Evolutionary conservation across 164 flowering plant species (phyloP).

Genomic region (Aristolochia fimbriata): DNA sequence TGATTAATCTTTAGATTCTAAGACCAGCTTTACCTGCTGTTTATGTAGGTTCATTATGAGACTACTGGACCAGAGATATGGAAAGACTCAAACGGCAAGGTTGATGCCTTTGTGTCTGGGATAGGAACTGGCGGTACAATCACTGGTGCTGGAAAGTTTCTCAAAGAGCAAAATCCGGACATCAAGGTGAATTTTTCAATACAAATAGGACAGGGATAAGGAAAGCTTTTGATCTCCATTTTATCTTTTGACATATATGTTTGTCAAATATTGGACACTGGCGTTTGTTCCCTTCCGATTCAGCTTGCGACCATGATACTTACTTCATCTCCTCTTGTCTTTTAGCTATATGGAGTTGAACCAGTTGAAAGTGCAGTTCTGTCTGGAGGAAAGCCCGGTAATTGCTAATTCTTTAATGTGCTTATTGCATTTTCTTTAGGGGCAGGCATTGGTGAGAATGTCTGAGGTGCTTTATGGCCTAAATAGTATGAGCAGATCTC

Average conservation of each 20-base stretch:
- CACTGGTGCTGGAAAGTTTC: conserved; percentile 39
- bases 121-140: conserved; percentile 56
- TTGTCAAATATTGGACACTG: too few species aligned
- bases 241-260: too few species aligned
- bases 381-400: conserved; percentile 82
- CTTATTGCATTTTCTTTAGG: not conserved
- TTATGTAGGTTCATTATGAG: conserved; percentile 41
- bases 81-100: conserved; percentile 36
- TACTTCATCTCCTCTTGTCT: conserved; percentile 2
- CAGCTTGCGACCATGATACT: not conserved
- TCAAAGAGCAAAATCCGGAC: conserved; percentile 43
- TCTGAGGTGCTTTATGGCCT: not conserved
- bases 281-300: too few species aligned
- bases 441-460: not conserved
- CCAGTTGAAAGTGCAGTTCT: conserved; percentile 76
- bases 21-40: not conserved
- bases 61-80: conserved; percentile 66
- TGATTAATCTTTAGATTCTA: too few species aligned
- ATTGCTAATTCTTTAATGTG: conserved; percentile 5
- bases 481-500: not conserved
- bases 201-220: too few species aligned
- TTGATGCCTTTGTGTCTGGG: conserved; percentile 44
- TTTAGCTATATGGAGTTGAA: conserved; percentile 67
- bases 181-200: conserved; percentile 26
- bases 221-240: too few species aligned